Percentiles rank a stretch among this genome's conserved stretches.
These are phyloP conservation scores for Yamadazyma jaroonii DNA, from an alignment of 1,139 yeast species.

Conservation along the genomic window DNA sequence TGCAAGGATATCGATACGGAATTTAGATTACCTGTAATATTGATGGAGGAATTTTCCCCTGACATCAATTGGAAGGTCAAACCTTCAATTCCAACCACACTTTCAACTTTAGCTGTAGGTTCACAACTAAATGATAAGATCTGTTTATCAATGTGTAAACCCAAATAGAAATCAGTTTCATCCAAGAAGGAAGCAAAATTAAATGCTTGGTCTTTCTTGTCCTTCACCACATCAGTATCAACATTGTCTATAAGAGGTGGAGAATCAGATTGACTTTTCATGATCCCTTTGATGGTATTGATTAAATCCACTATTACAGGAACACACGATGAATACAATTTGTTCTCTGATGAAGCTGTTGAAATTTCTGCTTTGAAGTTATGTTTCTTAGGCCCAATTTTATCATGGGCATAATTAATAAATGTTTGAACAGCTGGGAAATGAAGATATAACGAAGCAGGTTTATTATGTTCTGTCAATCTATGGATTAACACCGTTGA, in stretches of 20 bases:
- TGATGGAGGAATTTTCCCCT: conserved; percentile 27
- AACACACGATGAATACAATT: conserved; percentile 68
- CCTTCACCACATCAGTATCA: conserved; percentile 2
- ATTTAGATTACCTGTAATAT: conserved; percentile 42
- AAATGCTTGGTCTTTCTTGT: conserved; percentile 11
- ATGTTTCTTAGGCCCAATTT: conserved; percentile 34
- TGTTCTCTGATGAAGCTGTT: conserved; percentile 73
- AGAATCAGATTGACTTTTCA: conserved; percentile 17
- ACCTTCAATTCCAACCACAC: conserved; percentile 70
- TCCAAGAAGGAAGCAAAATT: conserved; percentile 41
- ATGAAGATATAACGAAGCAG: conserved; percentile 61
- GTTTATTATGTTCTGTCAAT: conserved; percentile 35
- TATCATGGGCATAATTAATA: conserved; percentile 29
- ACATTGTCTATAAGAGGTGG: conserved; percentile 3
- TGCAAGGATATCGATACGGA: conserved; percentile 70
- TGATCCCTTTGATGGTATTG: conserved; percentile 41
- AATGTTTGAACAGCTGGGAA: conserved; percentile 75
- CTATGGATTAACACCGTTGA: conserved; percentile 59
- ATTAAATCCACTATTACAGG: conserved; percentile 69
- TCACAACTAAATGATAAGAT: conserved; percentile 79
- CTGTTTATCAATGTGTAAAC: conserved; percentile 69
- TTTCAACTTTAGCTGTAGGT: conserved; percentile 90
- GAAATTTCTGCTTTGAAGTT: conserved; percentile 50
- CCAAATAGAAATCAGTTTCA: conserved; percentile 61
- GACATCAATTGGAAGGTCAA: conserved; percentile 59